Base-by-base conservation (phyloP, 2,329 filamentous ascomycete genomes). In the Apiospora phragmitis region DNA sequence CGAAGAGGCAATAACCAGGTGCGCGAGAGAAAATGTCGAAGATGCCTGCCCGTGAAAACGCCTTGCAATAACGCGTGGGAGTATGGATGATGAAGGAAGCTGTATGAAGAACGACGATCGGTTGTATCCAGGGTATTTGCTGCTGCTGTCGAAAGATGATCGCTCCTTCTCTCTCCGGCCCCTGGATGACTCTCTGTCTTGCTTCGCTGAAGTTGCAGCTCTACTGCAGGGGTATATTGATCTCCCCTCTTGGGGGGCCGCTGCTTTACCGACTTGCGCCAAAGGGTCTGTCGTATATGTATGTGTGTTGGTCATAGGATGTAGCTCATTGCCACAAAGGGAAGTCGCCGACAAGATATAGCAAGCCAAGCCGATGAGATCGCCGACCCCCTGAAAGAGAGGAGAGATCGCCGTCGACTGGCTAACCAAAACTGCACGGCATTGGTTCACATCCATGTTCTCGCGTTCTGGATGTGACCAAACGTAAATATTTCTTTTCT, bases 121-220 rank as follows among this genome's bases (percentile, higher is more conserved):
- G 32, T 62, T 62, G 55, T 62, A 62, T 62, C 55, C 55, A 62
- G 55, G 55, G 55, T 62, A 62, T 62, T 55, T 29, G 49, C 26
- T 8, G 45, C 26, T 55, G 49, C 51, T 59, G 55, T 62, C 55
- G 55, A 62, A 38, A 62, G 55, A 62, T 24, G 32, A 38, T 38
- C n/a, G 55, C 11, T 21, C 51, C 8, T n/a, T n/a, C n/a, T n/a
- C n/a, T n/a, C n/a, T n/a, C n/a, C n/a, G n/a, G n/a, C n/a, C n/a
- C n/a, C n/a, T n/a, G n/a, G n/a, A n/a, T 43, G 11, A 12, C 41
- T 43, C 51, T 59, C 18, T 35, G 16, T 35, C 29, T 62, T 59
- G 16, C 14, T 62, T 62, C 26, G 49, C 26, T 32, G 18, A 38
- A 38, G 55, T 62, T 35, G 55, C 55, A 62, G 55, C 55, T n/a